Evolutionary conservation across 2,329 filamentous ascomycete genomes (phyloP).

Genomic region (Aspergillus transmontanensis): DNA sequence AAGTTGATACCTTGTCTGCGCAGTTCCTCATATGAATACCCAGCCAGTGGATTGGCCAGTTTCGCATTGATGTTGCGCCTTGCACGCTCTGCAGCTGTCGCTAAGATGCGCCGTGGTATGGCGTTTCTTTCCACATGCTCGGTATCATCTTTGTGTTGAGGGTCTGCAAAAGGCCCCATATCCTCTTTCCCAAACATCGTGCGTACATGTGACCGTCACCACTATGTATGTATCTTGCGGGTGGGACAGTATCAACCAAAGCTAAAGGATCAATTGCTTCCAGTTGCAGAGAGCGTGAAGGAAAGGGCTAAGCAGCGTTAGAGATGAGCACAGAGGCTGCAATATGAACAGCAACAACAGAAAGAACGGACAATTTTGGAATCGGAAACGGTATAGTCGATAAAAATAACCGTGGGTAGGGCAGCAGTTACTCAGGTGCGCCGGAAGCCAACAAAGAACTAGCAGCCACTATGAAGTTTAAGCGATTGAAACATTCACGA

Average conservation of each 20-base stretch:
- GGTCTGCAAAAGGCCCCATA: slow-evolving; percentile 8
- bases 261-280: background rate
- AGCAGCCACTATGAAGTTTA: background rate
- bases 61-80: slow-evolving; percentile 50
- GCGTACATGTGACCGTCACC: background rate
- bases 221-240: background rate
- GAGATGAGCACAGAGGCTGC: background rate
- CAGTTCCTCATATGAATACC: slow-evolving; percentile 54
- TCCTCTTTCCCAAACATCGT: slow-evolving; percentile 15
- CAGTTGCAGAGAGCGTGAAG: background rate
- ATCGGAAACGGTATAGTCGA: background rate
- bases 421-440: slow-evolving; percentile 2
- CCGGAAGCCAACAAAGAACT: background rate
- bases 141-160: slow-evolving; percentile 9
- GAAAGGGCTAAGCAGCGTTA: background rate
- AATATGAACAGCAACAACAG: background rate
- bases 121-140: slow-evolving; percentile 19
- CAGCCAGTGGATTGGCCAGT: slow-evolving; percentile 57
- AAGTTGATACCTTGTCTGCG: slow-evolving; percentile 61
- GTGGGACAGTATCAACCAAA: background rate
- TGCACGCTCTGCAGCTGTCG: slow-evolving; percentile 42
- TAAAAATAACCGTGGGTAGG: slow-evolving; percentile 4
- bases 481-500: background rate
- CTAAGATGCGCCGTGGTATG: slow-evolving; percentile 26
- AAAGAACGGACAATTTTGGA: background rate